Evolutionary conservation across 768 basidiomycete genomes (phyloP), one percentile per base, ranked within the genome.

Genomic region (Plicaturopsis crispa): DNA sequence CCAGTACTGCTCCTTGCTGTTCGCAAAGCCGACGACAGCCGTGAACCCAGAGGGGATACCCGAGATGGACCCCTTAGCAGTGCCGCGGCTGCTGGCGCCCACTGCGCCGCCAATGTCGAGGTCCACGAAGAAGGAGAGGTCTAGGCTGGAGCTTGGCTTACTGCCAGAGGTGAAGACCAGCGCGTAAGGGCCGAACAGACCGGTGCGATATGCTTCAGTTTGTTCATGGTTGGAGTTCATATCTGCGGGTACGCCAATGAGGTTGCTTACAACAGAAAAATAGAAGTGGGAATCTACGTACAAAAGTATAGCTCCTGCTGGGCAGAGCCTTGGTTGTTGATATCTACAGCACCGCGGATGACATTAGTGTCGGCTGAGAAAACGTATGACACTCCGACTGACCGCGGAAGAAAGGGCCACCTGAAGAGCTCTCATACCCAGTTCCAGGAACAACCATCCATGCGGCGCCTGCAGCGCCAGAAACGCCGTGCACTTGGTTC

Each of bases 401-500:
- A 63, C 65, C 65, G 28, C 69, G 59, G 63, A 70, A 68, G 54
- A 72, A 72, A 12, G 69, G 69, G 13, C 69, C 69, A 36, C 71
- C 71, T 12, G 69, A 71, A 4, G 65, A 66, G 13, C 55, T 52
- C 42, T 73, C 70, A 40, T 70, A 73, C 26, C 63, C 55, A 6
- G 63, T 59, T 26, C 65, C 56, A 18, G 69, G 68, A 23, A 73
- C 56, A 36, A 70, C 65, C 49, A 69, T 68, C 39, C 46, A 69
- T n/a, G 59, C 66, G 31, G 65, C 69, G 20, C 69, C 63, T 12
- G 63, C 65, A 35, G 59, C 60, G 12, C 67, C 69, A 38, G 67
- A 67, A 13, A 70, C 67, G 18, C 69, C 68, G 40, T 72, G 69
- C 10, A 72, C 66, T 48, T 68, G 66, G 47, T 73, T 70, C n/a